A percentile compares a stretch with the other conserved stretches of the same genome.
Conservation (phyloP, 2,329 filamentous ascomycete genomes). For the Juglanconis oblonga region DNA sequence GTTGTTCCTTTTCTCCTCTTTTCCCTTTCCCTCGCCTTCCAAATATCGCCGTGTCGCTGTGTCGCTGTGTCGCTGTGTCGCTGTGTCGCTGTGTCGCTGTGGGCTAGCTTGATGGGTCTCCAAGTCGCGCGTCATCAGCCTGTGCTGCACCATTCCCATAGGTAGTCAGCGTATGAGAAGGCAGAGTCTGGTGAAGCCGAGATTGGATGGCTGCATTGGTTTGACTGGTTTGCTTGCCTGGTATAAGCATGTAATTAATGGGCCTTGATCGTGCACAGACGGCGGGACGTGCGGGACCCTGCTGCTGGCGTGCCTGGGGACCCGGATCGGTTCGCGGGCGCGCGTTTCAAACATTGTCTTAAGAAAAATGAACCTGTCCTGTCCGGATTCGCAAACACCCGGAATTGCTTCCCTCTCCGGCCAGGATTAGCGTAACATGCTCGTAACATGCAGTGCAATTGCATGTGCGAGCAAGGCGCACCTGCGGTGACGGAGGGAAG, state of each 20-base stretch:
- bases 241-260: not conserved
- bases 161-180: not conserved
- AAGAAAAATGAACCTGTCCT: not conserved
- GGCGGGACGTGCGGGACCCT: not conserved
- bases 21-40: no score
- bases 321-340: not conserved
- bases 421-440: not conserved
- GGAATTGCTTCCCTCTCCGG: not conserved
- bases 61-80: no score
- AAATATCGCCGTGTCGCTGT: no score
- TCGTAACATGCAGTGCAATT: not conserved
- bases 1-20: no score
- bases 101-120: no score
- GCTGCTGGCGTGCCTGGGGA: not conserved
- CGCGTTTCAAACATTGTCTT: not conserved
- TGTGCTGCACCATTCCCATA: not conserved
- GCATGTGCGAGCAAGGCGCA: no score
- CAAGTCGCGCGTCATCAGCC: no score
- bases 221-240: not conserved
- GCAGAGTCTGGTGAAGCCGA: not conserved
- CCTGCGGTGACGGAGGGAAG: not conserved
- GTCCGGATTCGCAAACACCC: no score
- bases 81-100: no score
- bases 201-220: not conserved
- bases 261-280: slow-evolving; percentile 1